Evolutionary conservation across 1,284 basidiomycete species (phyloP).

Genomic region (Moesziomyces parantarcticus): DNA sequence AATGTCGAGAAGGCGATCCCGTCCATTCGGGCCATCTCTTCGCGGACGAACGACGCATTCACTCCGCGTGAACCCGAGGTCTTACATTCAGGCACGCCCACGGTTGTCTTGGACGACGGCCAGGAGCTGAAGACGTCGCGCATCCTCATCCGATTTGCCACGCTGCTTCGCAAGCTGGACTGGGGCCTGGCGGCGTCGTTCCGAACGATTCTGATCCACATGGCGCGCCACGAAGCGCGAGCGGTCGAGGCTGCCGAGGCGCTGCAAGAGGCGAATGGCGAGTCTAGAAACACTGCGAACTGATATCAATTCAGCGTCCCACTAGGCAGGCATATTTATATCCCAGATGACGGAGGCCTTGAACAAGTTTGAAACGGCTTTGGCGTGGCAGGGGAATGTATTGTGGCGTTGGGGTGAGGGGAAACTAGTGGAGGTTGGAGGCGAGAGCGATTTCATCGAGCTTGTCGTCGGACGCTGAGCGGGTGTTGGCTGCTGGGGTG

Average conservation of each 20-base stretch:
- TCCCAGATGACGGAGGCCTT: too few species aligned
- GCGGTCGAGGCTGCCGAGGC: not conserved
- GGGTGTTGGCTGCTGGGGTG: not conserved
- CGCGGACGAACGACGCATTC: not conserved
- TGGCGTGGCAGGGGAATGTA: too few species aligned
- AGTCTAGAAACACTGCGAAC: not conserved
- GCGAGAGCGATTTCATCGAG: slow-evolving; percentile 31
- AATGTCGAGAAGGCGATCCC: not conserved
- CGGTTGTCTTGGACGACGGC: not conserved
- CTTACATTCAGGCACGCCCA: not conserved
- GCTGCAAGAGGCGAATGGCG: not conserved
- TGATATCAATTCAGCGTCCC: not conserved
- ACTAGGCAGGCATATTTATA: too few species aligned
- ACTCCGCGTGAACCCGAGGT: not conserved
- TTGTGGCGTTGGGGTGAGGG: too few species aligned
- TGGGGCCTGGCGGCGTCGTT: slow-evolving; percentile 20
- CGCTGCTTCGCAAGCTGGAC: slow-evolving; percentile 9
- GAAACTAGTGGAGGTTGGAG: slow-evolving; percentile 12
- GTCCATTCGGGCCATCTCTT: not conserved
- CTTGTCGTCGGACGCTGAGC: not conserved
- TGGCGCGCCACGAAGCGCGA: slow-evolving; percentile 15
- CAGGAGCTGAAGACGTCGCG: slow-evolving; percentile 3
- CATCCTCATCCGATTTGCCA: slow-evolving; percentile 11
- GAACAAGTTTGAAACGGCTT: too few species aligned
- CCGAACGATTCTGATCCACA: slow-evolving; percentile 17